phyloP scores from a whole-genome alignment of 192 early-diverging fungal species.

The Umbelopsis vinacea region DNA sequence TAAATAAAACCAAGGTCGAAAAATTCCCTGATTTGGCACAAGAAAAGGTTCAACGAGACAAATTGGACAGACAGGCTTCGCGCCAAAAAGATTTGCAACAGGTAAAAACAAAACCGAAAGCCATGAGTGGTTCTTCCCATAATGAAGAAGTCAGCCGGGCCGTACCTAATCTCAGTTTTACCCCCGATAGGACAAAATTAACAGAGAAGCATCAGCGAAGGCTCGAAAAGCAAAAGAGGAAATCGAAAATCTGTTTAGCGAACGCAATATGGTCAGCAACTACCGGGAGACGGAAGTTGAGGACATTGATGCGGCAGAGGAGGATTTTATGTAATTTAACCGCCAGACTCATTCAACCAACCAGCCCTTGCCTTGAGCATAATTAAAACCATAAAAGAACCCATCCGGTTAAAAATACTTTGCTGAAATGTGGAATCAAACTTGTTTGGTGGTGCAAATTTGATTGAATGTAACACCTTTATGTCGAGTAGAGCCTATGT shows the following conservation, averaged over 20 bases:
- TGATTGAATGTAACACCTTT: slow-evolving; percentile 13
- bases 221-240: slow-evolving; percentile 47
- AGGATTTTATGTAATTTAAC: slow-evolving; percentile 65
- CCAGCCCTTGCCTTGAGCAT: no score
- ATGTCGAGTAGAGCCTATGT: background rate
- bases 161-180: background rate
- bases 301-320: slow-evolving; percentile 58
- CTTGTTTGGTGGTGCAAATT: slow-evolving; percentile 4
- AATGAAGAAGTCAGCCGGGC: background rate
- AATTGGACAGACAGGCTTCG: slow-evolving; percentile 38
- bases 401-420: no score
- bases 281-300: slow-evolving; percentile 53
- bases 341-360: no score
- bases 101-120: slow-evolving; percentile 15
- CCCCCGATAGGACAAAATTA: slow-evolving; percentile 4
- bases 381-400: no score
- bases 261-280: slow-evolving; percentile 58
- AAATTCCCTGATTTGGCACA: slow-evolving; percentile 75
- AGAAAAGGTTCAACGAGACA: slow-evolving; percentile 67
- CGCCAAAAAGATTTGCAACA: slow-evolving; percentile 38
- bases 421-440: slow-evolving; percentile 7
- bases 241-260: slow-evolving; percentile 56
- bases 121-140: background rate
- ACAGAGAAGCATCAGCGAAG: slow-evolving; percentile 15
- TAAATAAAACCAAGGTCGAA: slow-evolving; percentile 93